Conservation (phyloP, 2,329 filamentous ascomycete genomes). For the Aspergillus novofumigatus region DNA sequence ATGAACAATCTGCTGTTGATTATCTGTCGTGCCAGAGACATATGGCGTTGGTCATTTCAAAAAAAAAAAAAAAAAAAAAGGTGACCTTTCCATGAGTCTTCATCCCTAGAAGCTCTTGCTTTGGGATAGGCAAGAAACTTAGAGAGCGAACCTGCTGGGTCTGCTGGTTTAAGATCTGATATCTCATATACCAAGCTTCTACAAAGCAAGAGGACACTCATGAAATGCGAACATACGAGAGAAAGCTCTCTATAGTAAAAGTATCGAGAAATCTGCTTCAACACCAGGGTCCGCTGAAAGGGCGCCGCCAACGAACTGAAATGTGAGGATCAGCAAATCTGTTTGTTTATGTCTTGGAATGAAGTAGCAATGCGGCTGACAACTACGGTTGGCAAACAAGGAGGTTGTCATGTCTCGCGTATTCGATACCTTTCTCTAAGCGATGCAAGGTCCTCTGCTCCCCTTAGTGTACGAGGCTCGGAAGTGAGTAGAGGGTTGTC, state of each 20-base stretch:
- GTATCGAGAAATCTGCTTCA: background rate
- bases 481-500: no score
- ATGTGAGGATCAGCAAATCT: background rate
- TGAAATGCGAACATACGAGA: background rate
- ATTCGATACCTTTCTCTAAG: background rate
- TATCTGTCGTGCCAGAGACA: background rate
- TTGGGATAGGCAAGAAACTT: background rate
- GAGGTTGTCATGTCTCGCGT: background rate
- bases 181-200: background rate
- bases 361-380: no score
- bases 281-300: background rate
- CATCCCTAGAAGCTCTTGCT: background rate
- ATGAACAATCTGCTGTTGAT: background rate
- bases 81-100: background rate
- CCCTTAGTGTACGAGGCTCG: no score
- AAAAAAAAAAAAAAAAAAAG: no score
- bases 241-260: background rate
- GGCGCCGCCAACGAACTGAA: background rate
- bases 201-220: background rate
- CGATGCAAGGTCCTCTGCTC: no score
- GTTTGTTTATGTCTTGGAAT: no score
- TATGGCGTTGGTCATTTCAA: background rate
- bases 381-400: background rate
- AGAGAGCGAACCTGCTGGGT: background rate
- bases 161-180: background rate